Base-by-base conservation (phyloP, 2,329 filamentous ascomycete genomes). In the Mariannaea sp. region DNA sequence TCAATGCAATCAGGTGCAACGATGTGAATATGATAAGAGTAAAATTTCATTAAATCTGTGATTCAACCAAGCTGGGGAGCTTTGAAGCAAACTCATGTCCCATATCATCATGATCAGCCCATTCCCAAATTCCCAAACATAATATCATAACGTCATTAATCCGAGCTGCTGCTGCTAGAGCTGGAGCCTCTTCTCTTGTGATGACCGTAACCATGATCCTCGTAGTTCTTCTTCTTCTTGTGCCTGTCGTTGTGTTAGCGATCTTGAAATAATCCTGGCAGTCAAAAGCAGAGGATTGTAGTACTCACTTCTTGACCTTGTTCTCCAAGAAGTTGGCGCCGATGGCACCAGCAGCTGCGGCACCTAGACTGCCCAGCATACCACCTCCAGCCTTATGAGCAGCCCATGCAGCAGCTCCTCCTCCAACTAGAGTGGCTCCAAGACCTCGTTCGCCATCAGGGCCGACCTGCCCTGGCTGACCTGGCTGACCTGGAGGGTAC, bases 361-460 rank as follows among this genome's bases (percentile, higher is more conserved):
- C 80, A 7, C 75, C 79, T 2, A 82, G 64, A 2, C 78, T 80
- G 17, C 78, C 77, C 20, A 84, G 64, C 29, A 77, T 57, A 14
- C 81, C 80, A 22, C 78, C 78, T 10, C 81, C 82, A 16, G 80
- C 69, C 59, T 80, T 77, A 68, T 82, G 77, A 0, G 79, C 80
- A 0, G 80, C 73, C 62, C 76, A 82, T 7, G 77, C 81, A n/a
- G 79, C 81, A 1, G 74, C 80, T 14, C 76, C 80, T 47, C 79
- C 78, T 17, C 81, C 81, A 1, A 80, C 59, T 20, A 84, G 62
- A 3, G 80, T 77, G 1, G 81, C 78, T 4, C 80, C 80, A 14
- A 85, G 74, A 27, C 82, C 82, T 41, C 80, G 78, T n/a, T 84
- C 81, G 36, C 71, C 71, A 33, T 73, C 68, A 5, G 71, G 71